Evolutionary conservation across 2,329 filamentous ascomycete species (phyloP).

Genomic region (Teratosphaeria nubilosa): DNA sequence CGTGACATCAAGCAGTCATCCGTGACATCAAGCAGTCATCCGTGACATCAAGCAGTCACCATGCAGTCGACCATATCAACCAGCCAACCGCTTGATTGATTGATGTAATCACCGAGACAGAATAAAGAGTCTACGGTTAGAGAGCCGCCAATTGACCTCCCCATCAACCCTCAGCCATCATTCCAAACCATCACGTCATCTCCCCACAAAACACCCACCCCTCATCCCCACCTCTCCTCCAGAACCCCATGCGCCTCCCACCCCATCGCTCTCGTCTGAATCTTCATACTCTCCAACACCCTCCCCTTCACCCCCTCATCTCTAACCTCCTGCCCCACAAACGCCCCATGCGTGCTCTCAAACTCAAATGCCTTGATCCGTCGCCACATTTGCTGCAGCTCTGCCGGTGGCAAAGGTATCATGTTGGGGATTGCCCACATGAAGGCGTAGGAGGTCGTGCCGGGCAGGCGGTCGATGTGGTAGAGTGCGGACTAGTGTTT

Average conservation of each 20-base stretch:
- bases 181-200: no score
- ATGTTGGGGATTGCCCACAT: slow-evolving; percentile 68
- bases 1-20: no score
- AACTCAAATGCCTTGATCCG: slow-evolving; percentile 54
- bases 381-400: slow-evolving; percentile 61
- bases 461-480: slow-evolving; percentile 31
- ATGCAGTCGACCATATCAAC: no score
- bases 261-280: slow-evolving; percentile 44
- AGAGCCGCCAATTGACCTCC: no score
- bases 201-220: no score
- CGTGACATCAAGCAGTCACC: no score
- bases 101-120: no score
- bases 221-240: slow-evolving; percentile 8
- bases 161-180: no score
- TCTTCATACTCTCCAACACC: slow-evolving; percentile 67
- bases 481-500: slow-evolving; percentile 23
- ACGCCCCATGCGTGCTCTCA: slow-evolving; percentile 56
- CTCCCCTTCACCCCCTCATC: slow-evolving; percentile 48
- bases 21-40: no score
- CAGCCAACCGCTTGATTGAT: no score
- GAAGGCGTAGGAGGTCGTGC: slow-evolving; percentile 51
- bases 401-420: slow-evolving; percentile 58
- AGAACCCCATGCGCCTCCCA: slow-evolving; percentile 18
- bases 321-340: slow-evolving; percentile 53
- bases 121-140: no score